Evolutionary conservation across 2,329 filamentous ascomycete genomes (phyloP), one percentile per base, ranked within the genome.

Genomic region (Neofusicoccum umdonicola): DNA sequence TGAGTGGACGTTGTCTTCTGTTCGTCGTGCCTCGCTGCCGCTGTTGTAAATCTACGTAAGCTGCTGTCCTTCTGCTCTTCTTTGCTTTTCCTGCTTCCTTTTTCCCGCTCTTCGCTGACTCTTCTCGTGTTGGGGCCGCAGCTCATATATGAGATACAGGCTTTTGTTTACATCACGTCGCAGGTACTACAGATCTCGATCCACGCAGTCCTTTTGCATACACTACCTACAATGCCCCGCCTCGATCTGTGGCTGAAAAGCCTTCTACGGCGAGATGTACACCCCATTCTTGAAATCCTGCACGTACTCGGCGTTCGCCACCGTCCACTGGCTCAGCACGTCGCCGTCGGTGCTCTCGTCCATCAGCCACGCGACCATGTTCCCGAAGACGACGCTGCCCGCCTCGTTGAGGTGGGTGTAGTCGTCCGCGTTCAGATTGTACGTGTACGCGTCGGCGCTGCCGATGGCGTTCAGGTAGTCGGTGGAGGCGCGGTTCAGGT

Each of bases 391-490:
- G 12, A 57, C 34, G 52, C 62, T 51, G 7, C 62, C 62, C 17
- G 51, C 62, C 1, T 39, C 51, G 34, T 64, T 64, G 34, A 64
- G 52, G 27, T 64, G 62, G 12, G 62, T 64, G 13, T n/a, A 8
- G 52, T 64, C 62, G 19, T 51, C 62, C 8, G n/a, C 22, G 31
- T 39, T 27, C 5, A 57, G 62, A 22, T 64, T 64, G 44, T 64
- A 64, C 13, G 41, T 47, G 35, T 42, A 37, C 19, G 62, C 62
- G 27, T 35, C n/a, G 4, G 48, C 62, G 5, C 15, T 8, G 52
- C 62, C 62, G 35, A 64, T 64, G 15, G 62, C 62, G 52, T 64
- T 51, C 4, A 64, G 62, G 51, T 64, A 64, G 15, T 42, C 41
- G 19, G 12, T 35, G 31, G 51, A 58, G n/a, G 62, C 62, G 17